Percentiles rank a stretch among this genome's conserved stretches.
Conservation (phyloP, 2,329 filamentous ascomycete species). For the Apiospora koreana region DNA sequence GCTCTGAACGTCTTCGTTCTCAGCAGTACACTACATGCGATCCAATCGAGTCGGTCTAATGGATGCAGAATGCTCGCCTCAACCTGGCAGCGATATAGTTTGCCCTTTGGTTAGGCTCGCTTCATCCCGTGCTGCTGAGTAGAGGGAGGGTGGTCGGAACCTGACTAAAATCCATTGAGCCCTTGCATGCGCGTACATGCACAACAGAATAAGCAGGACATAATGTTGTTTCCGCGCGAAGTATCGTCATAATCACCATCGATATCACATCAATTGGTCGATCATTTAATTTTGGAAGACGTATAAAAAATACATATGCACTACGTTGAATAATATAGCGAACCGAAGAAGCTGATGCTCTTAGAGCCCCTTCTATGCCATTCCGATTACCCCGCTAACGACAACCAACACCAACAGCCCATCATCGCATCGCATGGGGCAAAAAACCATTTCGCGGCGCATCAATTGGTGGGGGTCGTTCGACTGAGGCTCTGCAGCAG, state of each 20-base stretch:
- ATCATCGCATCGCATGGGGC: not conserved
- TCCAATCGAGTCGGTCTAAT: not conserved
- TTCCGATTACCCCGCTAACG: not conserved
- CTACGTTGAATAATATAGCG: too few species aligned
- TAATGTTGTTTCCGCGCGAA: too few species aligned
- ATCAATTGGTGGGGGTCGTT: constrained; percentile 1
- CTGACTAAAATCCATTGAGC: too few species aligned
- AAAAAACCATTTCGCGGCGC: too few species aligned
- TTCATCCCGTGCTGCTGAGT: constrained; percentile 3
- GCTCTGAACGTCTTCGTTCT: not conserved
- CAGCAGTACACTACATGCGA: not conserved
- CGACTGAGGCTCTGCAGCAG: not conserved
- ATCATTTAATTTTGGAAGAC: too few species aligned
- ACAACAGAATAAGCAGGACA: too few species aligned
- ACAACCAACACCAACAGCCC: not conserved
- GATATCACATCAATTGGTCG: too few species aligned
- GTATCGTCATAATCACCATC: too few species aligned
- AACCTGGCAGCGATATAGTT: not conserved
- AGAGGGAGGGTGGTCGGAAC: not conserved
- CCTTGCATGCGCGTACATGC: too few species aligned
- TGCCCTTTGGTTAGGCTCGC: not conserved
- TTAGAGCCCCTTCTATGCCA: too few species aligned
- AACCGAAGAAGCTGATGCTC: too few species aligned
- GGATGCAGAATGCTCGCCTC: not conserved
- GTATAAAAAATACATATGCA: too few species aligned